Evolutionary conservation across 1,284 basidiomycete genomes (phyloP).

Genomic region (Mycena sp.): DNA sequence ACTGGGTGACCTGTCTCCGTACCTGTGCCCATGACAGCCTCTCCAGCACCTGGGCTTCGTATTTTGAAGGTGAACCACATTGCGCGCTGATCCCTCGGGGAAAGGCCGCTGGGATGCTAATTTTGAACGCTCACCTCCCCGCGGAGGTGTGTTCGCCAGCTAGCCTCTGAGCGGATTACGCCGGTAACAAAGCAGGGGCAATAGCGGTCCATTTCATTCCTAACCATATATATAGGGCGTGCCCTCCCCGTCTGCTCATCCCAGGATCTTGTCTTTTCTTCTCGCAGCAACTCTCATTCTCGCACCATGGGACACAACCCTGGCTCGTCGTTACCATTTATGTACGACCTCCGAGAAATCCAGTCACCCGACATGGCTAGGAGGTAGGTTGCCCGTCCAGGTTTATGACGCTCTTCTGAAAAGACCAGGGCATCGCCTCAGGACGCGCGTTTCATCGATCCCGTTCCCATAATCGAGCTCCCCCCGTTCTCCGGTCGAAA

Average conservation of each 20-base stretch:
- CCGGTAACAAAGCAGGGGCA: constrained; percentile 2
- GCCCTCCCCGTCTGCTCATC: not conserved
- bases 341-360: constrained; percentile 4
- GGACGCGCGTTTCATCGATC: not conserved
- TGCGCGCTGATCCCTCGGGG: not conserved
- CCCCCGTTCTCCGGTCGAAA: not conserved
- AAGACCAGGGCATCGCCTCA: not conserved
- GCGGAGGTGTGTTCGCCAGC: constrained; percentile 10
- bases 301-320: too few relatives aligned
- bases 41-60: not conserved
- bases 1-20: not conserved
- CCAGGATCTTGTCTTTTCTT: too few relatives aligned
- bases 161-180: not conserved
- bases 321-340: not conserved
- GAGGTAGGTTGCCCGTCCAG: constrained; percentile 1
- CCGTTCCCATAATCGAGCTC: not conserved
- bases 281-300: too few relatives aligned
- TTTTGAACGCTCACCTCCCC: constrained; percentile 4
- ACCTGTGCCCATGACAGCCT: constrained; percentile 2
- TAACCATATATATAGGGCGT: constrained; percentile 5
- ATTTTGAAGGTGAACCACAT: not conserved
- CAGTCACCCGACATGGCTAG: constrained; percentile 17
- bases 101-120: not conserved
- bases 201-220: constrained; percentile 8
- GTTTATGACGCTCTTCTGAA: not conserved